These are phyloP conservation scores for Cryptosporidium andersoni DNA, from an alignment of 169 alveolate species.

Conservation along the genomic window DNA sequence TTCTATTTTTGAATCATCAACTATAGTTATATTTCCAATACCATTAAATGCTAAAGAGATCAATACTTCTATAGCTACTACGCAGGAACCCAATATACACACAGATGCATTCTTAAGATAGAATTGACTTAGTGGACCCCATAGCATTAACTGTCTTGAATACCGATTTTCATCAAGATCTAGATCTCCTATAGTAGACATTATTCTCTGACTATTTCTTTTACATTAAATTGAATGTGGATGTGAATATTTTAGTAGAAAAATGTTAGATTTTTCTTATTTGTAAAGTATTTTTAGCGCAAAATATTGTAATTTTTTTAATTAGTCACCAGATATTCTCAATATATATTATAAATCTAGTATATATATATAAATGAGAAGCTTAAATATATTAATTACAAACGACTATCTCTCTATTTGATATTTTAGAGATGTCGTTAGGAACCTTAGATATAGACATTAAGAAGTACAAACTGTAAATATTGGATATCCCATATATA, in stretches of 20 bases:
- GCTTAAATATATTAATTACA: too few species aligned
- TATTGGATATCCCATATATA: too few species aligned
- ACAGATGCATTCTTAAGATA: constrained; percentile 6
- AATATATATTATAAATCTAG: too few species aligned
- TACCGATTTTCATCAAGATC: background rate
- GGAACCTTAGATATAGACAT: too few species aligned
- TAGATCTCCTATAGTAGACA: background rate
- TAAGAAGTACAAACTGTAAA: too few species aligned
- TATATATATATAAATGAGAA: too few species aligned
- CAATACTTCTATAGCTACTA: constrained; percentile 24
- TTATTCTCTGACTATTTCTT: background rate
- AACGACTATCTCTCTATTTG: too few species aligned
- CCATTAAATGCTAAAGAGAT: constrained; percentile 25
- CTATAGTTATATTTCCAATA: constrained; percentile 9
- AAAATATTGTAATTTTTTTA: background rate
- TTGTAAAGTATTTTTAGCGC: background rate
- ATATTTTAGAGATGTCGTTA: too few species aligned
- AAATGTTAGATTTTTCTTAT: background rate
- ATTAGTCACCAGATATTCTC: too few species aligned
- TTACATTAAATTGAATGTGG: background rate
- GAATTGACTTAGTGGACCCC: constrained; percentile 32
- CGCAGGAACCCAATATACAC: constrained; percentile 32
- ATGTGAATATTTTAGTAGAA: background rate
- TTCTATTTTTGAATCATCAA: constrained; percentile 3
- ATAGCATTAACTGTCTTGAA: constrained; percentile 45